These are phyloP conservation scores for Penstemon eatonii DNA, from an alignment of 257 asterid genomes.

Conservation along the genomic window DNA sequence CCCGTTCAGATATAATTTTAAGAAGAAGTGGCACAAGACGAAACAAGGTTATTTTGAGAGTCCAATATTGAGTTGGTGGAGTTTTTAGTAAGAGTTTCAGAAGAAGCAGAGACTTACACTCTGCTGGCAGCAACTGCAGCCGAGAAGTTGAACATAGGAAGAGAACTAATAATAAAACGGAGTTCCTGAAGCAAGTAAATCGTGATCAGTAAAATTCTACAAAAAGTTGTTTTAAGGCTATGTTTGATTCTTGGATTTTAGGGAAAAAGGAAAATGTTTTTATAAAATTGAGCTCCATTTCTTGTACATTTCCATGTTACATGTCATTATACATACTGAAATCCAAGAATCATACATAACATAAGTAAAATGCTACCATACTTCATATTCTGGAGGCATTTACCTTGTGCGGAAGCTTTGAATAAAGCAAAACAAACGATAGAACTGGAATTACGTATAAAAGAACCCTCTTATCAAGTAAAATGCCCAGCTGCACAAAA, in stretches of 20 bases:
- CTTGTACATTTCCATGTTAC: too few relatives aligned
- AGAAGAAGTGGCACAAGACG: too few relatives aligned
- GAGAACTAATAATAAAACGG: conserved; percentile 86
- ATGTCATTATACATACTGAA: too few relatives aligned
- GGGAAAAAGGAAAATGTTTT: too few relatives aligned
- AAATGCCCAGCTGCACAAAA: conserved; percentile 75
- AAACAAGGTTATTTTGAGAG: too few relatives aligned
- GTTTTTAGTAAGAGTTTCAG: too few relatives aligned
- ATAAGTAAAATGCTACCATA: conserved; percentile 22
- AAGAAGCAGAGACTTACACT: conserved; percentile 48
- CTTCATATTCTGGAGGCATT: conserved; percentile 2
- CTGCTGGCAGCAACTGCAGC: conserved; percentile 94
- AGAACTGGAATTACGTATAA: conserved; percentile 66
- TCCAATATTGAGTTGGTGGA: too few relatives aligned
- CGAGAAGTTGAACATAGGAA: conserved; percentile 85
- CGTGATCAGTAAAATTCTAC: conserved; percentile 14
- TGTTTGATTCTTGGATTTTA: too few relatives aligned
- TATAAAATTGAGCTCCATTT: too few relatives aligned
- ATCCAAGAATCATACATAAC: too few relatives aligned
- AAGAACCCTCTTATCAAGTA: conserved; percentile 72
- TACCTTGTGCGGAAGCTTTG: conserved; percentile 99
- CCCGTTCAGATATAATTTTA: too few relatives aligned
- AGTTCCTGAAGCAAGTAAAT: conserved; percentile 76
- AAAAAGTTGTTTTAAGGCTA: background rate
- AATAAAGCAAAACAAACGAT: conserved; percentile 76